A percentile compares a stretch with the other conserved stretches of the same genome.
Evolutionary conservation across 257 asterid species (phyloP).

Genomic region (Solanum paucissectum): DNA sequence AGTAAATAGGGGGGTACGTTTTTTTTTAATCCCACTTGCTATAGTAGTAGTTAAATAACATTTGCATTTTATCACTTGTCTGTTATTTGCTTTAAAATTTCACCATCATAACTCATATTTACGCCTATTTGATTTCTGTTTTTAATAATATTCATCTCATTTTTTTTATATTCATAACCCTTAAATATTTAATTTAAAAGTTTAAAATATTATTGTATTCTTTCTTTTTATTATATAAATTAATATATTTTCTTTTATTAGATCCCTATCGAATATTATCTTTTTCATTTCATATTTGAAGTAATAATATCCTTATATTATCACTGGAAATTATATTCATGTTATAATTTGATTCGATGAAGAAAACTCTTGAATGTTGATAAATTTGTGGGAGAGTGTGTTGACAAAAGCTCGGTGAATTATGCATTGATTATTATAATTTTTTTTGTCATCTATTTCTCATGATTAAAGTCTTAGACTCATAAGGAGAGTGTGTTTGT

Average conservation of each 20-base stretch:
- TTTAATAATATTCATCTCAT: background rate
- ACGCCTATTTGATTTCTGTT: too few relatives aligned
- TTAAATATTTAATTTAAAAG: too few relatives aligned
- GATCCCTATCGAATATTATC: background rate
- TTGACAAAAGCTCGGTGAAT: background rate
- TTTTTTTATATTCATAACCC: background rate
- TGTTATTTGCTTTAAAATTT: too few relatives aligned
- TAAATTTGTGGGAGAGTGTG: background rate
- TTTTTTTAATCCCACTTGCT: too few relatives aligned
- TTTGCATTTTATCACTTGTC: too few relatives aligned
- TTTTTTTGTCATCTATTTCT: background rate
- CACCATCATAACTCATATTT: too few relatives aligned
- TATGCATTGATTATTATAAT: background rate
- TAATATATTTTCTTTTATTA: too few relatives aligned
- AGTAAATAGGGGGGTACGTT: too few relatives aligned
- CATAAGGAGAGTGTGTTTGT: too few relatives aligned
- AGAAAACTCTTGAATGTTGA: background rate
- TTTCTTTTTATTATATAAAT: too few relatives aligned
- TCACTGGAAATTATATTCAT: background rate
- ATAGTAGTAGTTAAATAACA: too few relatives aligned
- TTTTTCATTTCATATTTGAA: background rate
- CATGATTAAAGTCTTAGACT: background rate
- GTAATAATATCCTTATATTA: background rate
- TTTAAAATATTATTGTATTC: too few relatives aligned
- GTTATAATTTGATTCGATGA: background rate